Evolutionary conservation across 495 filamentous ascomycete genomes (phyloP).

Genomic region (Talaromyces wortmannii): DNA sequence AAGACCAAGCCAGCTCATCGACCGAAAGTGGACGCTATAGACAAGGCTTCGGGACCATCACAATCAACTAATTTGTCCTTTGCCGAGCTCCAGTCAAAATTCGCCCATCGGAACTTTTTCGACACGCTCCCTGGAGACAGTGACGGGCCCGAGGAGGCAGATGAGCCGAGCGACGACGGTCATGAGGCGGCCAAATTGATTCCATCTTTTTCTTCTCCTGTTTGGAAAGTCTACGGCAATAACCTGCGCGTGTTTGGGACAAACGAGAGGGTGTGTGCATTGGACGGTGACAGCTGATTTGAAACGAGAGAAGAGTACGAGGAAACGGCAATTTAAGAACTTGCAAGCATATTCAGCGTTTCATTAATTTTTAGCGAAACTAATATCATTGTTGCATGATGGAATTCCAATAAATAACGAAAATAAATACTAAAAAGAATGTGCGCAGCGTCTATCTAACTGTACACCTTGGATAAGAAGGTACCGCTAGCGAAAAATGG

Average conservation of each 20-base stretch:
- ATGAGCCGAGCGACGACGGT: background rate
- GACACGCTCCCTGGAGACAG: background rate
- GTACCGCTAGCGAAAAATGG: slow-evolving; percentile 70
- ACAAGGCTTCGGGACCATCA: background rate
- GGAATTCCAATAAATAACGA: background rate
- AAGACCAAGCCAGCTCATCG: background rate
- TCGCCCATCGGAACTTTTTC: background rate
- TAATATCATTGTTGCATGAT: too few relatives aligned
- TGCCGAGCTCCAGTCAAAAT: background rate
- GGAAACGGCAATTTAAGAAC: background rate
- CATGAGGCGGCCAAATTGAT: slow-evolving; percentile 26
- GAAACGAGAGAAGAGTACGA: background rate
- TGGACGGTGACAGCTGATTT: slow-evolving; percentile 7
- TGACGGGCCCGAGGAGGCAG: background rate
- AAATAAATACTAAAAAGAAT: slow-evolving; percentile 16
- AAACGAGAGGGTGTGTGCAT: slow-evolving; percentile 44
- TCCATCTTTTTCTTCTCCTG: slow-evolving; percentile 39
- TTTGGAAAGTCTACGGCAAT: slow-evolving; percentile 61
- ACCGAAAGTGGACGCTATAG: background rate
- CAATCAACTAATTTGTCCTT: background rate
- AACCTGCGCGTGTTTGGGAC: slow-evolving; percentile 61
- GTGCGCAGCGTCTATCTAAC: slow-evolving; percentile 66
- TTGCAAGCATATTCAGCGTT: background rate
- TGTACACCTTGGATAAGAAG: slow-evolving; percentile 56
- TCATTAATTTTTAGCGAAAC: too few relatives aligned